Percentiles rank a stretch among this genome's conserved stretches.
phyloP scores from a whole-genome alignment of 805 yeast species.

The Sugiyamaella floridensis region DNA sequence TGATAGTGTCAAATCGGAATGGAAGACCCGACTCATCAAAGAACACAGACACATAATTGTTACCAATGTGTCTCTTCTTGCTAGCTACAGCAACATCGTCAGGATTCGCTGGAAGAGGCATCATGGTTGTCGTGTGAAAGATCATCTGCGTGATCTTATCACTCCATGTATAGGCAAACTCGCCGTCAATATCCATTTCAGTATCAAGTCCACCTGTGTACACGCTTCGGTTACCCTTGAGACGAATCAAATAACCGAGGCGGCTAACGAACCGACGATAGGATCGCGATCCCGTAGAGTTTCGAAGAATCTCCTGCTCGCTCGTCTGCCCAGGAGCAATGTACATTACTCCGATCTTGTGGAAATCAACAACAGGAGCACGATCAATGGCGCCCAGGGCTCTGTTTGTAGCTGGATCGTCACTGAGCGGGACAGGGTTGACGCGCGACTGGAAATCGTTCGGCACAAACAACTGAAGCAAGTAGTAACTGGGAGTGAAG shows the following conservation, averaged over 20 bases:
- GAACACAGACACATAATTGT: conserved; percentile 71
- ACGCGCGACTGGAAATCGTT: conserved; percentile 30
- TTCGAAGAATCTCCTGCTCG: conserved; percentile 60
- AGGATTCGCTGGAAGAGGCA: conserved; percentile 44
- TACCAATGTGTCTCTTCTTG: conserved; percentile 83
- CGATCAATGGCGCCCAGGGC: conserved; percentile 63
- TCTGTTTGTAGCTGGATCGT: conserved; percentile 41
- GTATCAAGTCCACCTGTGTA: conserved; percentile 77
- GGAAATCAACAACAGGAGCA: conserved; percentile 70
- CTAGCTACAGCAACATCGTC: conserved; percentile 42
- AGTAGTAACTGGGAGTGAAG: conserved; percentile 40
- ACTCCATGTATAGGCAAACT: conserved; percentile 64
- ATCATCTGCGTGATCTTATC: conserved; percentile 65
- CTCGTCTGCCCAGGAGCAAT: conserved; percentile 58
- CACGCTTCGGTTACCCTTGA: conserved; percentile 47
- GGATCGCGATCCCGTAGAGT: conserved; percentile 54
- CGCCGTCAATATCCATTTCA: conserved; percentile 64
- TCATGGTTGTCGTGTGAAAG: conserved; percentile 75
- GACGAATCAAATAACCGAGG: conserved; percentile 54
- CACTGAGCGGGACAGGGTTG: conserved; percentile 47
- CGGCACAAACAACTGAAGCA: conserved; percentile 46
- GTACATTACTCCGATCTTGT: conserved; percentile 72
- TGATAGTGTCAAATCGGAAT: conserved; percentile 63
- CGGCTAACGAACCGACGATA: conserved; percentile 53
- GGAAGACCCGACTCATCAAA: conserved; percentile 68